Base-by-base conservation (phyloP, 768 basidiomycete genomes). In the Tulasnella sp. region DNA sequence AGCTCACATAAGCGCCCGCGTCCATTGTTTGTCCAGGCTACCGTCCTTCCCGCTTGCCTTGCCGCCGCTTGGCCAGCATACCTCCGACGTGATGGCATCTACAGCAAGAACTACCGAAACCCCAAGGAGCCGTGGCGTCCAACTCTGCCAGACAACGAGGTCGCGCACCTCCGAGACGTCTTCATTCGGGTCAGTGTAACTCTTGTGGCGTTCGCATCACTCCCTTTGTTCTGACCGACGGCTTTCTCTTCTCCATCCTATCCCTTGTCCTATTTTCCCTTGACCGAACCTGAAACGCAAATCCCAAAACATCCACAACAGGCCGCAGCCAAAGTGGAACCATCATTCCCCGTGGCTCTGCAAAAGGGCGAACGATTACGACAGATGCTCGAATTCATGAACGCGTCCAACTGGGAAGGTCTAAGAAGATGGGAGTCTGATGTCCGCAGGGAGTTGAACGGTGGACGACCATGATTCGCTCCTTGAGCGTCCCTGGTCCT, bases 331-430 rank as follows among this genome's bases (percentile, higher is more conserved):
- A 40, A 72, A 54, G 58, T 80, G 42, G 79, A 80, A 37, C 79
- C 79, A n/a, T 44, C 79, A 7, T 80, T 50, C 42, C 44, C 41
- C 79, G 74, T 80, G 28, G 79, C 79, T 28, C 72, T 80, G 1
- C 69, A 42, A 31, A 80, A 80, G 72, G 79, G 79, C 72, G 79
- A 80, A 58, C 74, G 54, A 69, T 50, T 80, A 46, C 79, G 79
- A 73, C 79, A 80, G 48, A 80, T 80, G 79, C 74, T 80, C 40
- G 79, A 80, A 69, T 80, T 74, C 72, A 74, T 80, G 77, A 78
- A 64, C 77, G 44, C 77, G 58, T 78, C 77, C 34, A 78, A 78
- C 42, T 78, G 77, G 77, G 77, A 78, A 72, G 77, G 77, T 1
- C 40, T 78, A n/a, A 41, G 77, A 20, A 58, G 31, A 46, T 78